Percentiles rank a stretch among this genome's conserved stretches.
Evolutionary conservation across 768 basidiomycete species (phyloP).

Genomic region (Lactarius quietus): DNA sequence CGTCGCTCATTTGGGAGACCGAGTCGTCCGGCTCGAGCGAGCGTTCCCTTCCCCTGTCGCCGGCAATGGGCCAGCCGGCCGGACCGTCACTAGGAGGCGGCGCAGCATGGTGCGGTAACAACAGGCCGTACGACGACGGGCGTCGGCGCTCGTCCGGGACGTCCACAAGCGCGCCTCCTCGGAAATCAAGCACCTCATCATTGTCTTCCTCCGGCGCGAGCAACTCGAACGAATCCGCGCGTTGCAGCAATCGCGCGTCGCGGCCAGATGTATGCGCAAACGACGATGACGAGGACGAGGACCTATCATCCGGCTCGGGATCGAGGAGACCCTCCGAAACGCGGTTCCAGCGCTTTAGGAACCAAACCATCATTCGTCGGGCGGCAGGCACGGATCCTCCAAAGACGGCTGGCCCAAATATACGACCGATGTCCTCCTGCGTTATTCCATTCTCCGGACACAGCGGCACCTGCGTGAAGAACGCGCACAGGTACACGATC

Average conservation of each 20-base stretch:
- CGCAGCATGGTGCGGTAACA: not conserved
- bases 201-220: constrained; percentile 18
- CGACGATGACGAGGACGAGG: not conserved
- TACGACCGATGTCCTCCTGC: constrained; percentile 42
- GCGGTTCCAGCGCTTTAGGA: constrained; percentile 23
- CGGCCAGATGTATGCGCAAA: constrained; percentile 1
- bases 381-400: constrained; percentile 31
- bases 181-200: constrained; percentile 8
- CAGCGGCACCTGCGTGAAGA: constrained; percentile 50
- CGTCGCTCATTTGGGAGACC: not conserved
- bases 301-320: not conserved
- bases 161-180: not conserved
- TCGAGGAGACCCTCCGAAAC: constrained; percentile 27
- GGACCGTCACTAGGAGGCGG: not conserved
- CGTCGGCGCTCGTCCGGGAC: constrained; percentile 2
- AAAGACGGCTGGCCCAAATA: constrained; percentile 44
- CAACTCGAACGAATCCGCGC: constrained; percentile 10
- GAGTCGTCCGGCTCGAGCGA: constrained; percentile 7
- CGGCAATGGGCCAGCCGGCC: not conserved
- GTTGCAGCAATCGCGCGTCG: constrained; percentile 6
- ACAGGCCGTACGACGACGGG: not conserved
- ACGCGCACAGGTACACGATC: constrained; percentile 44
- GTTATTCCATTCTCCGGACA: constrained; percentile 49
- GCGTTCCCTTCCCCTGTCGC: not conserved
- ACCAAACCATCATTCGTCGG: constrained; percentile 25